Evolutionary conservation across 2,329 filamentous ascomycete species (phyloP).

Genomic region (Fusarium anthophilum): DNA sequence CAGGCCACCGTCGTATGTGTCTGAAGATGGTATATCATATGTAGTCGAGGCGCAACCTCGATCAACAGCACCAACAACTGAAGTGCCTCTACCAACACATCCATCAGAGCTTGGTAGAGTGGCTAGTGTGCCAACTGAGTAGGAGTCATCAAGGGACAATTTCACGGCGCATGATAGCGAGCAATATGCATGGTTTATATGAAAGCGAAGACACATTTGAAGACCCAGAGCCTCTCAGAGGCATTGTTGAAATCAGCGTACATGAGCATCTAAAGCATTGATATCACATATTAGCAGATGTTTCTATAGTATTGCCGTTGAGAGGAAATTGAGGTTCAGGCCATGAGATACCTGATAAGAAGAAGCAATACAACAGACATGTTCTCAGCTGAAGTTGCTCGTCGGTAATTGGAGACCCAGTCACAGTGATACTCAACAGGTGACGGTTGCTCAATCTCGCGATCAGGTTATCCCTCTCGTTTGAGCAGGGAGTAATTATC

Average conservation of each 20-base stretch:
- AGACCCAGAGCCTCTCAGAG: neutral
- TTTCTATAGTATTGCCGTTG: slow-evolving; percentile 4
- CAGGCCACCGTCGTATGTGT: slow-evolving; percentile 79
- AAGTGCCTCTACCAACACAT: slow-evolving; percentile 57
- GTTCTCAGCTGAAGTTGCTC: neutral
- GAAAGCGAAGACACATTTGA: neutral
- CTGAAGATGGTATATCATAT: slow-evolving; percentile 79
- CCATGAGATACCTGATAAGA: slow-evolving; percentile 14
- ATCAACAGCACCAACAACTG: slow-evolving; percentile 60
- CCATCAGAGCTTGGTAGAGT: slow-evolving; percentile 56
- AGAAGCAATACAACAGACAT: slow-evolving; percentile 12
- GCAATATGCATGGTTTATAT: neutral
- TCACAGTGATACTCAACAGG: slow-evolving; percentile 11
- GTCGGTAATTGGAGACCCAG: slow-evolving; percentile 7
- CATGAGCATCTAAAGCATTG: slow-evolving; percentile 23
- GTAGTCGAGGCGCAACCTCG: slow-evolving; percentile 73
- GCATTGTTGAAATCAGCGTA: slow-evolving; percentile 12
- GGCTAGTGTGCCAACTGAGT: slow-evolving; percentile 32
- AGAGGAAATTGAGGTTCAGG: neutral
- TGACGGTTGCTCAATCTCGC: neutral
- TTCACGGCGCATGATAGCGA: neutral
- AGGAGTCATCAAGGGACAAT: neutral
- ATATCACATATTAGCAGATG: slow-evolving; percentile 22
- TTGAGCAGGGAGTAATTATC: slow-evolving; percentile 3
- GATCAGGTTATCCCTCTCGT: slow-evolving; percentile 9